phyloP scores from a whole-genome alignment of 2,329 filamentous ascomycete genomes.

The Phaeosphaeriaceae sp. region DNA sequence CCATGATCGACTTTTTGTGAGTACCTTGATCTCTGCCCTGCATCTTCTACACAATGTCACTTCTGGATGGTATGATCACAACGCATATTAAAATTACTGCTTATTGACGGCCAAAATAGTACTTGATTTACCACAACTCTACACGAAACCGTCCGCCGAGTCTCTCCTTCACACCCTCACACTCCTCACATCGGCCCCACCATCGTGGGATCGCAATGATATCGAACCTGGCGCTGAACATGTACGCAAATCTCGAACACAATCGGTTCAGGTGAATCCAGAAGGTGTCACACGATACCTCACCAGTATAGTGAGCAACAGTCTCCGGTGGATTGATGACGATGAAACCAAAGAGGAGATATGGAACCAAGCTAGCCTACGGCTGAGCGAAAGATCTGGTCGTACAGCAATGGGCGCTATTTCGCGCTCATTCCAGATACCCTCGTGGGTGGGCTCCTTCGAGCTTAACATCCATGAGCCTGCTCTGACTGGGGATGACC shows the following conservation, averaged over 20 bases:
- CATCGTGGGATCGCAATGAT: slow-evolving; percentile 66
- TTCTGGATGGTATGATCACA: slow-evolving; percentile 34
- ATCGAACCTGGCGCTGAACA: slow-evolving; percentile 41
- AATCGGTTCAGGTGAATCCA: slow-evolving; percentile 49
- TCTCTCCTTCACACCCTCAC: slow-evolving; percentile 71
- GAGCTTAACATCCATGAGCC: slow-evolving; percentile 82
- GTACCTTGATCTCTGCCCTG: not conserved
- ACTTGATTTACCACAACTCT: slow-evolving; percentile 81
- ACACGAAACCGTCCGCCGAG: slow-evolving; percentile 72
- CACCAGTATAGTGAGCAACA: slow-evolving; percentile 70
- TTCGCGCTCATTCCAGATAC: slow-evolving; percentile 66
- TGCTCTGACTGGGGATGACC: slow-evolving; percentile 81
- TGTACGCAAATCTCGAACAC: slow-evolving; percentile 7
- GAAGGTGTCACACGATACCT: slow-evolving; percentile 69
- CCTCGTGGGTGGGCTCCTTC: slow-evolving; percentile 48
- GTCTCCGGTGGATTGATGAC: slow-evolving; percentile 70
- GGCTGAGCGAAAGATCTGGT: slow-evolving; percentile 86
- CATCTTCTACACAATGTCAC: slow-evolving; percentile 26
- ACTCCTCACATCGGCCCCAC: slow-evolving; percentile 69
- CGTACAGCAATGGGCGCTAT: slow-evolving; percentile 71
- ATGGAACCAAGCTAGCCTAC: slow-evolving; percentile 79
- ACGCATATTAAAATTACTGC: not conserved
- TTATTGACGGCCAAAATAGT: slow-evolving; percentile 52
- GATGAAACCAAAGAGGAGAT: slow-evolving; percentile 71
- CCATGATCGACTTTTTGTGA: slow-evolving; percentile 11